A percentile compares a stretch with the other conserved stretches of the same genome.
phyloP scores from a whole-genome alignment of 495 filamentous ascomycete genomes.

The Xylaria castorea region DNA sequence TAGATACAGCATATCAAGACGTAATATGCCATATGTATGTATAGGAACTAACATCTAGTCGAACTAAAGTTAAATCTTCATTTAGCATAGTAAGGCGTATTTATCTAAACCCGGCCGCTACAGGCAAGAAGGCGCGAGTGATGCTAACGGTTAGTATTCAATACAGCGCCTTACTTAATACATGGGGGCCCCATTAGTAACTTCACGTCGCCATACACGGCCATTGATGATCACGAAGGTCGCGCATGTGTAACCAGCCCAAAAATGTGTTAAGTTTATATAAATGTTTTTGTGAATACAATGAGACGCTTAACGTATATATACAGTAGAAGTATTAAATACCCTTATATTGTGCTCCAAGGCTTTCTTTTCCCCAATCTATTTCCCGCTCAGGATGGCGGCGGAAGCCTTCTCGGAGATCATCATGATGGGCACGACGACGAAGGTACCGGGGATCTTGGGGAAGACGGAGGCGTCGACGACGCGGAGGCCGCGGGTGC shows the following conservation, averaged over 20 bases:
- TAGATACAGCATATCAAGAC: not conserved
- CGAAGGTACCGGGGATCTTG: constrained; percentile 59
- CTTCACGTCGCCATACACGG: not conserved
- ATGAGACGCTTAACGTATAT: constrained; percentile 7
- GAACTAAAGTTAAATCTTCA: too few relatives aligned
- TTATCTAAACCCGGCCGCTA: too few relatives aligned
- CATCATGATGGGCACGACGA: constrained; percentile 58
- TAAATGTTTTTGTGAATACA: constrained; percentile 12
- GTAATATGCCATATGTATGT: not conserved
- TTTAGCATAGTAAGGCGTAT: too few relatives aligned
- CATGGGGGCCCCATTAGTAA: not conserved
- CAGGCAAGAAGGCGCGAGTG: too few relatives aligned
- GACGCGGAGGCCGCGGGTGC: constrained; percentile 61
- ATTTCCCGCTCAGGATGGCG: constrained; percentile 47
- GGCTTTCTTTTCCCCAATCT: not conserved
- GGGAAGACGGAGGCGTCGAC: constrained; percentile 69
- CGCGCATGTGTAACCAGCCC: not conserved
- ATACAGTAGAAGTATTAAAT: constrained; percentile 4
- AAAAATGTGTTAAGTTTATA: not conserved
- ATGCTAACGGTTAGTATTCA: too few relatives aligned
- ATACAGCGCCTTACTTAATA: too few relatives aligned
- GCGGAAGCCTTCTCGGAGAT: constrained; percentile 63
- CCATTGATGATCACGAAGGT: not conserved
- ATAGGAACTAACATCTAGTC: too few relatives aligned
- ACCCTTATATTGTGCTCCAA: not conserved